A percentile compares a stretch with the other conserved stretches of the same genome.
These are phyloP conservation scores for Paraconiothyrium sp. DNA, from an alignment of 2,329 filamentous ascomycete genomes.

Conservation along the genomic window DNA sequence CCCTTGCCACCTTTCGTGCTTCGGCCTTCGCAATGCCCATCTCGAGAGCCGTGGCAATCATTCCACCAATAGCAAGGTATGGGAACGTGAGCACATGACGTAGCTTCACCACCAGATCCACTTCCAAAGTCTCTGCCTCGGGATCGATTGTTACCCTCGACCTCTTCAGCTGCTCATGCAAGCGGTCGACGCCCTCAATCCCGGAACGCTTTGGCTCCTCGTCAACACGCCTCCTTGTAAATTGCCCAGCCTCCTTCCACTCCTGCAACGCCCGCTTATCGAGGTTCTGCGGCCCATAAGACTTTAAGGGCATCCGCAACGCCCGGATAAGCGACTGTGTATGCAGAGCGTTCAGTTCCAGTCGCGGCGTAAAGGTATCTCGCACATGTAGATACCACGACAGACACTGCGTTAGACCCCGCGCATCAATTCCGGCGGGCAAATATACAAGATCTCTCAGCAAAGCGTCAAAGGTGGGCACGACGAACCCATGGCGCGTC, in stretches of 20 bases:
- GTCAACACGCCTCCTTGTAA: constrained; percentile 18
- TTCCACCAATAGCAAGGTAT: constrained; percentile 28
- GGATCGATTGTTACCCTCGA: constrained; percentile 23
- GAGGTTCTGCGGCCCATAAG: constrained; percentile 29
- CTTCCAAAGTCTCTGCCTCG: constrained; percentile 15
- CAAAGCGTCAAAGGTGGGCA: constrained; percentile 36
- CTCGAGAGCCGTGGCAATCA: constrained; percentile 27
- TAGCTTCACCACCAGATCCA: constrained; percentile 21
- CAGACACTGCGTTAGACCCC: constrained; percentile 32
- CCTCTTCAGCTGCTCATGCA: background rate
- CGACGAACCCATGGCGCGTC: constrained; percentile 9
- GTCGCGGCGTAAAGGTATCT: constrained; percentile 28
- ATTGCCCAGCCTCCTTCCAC: constrained; percentile 28
- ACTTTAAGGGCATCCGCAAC: constrained; percentile 25
- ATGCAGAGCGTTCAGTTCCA: constrained; percentile 40
- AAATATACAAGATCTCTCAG: constrained; percentile 29
- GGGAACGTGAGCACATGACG: constrained; percentile 33
- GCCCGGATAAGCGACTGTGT: constrained; percentile 34
- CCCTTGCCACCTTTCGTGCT: background rate
- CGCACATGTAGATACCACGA: constrained; percentile 31
- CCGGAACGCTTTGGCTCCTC: background rate
- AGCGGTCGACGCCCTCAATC: background rate
- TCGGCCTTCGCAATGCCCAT: constrained; percentile 33
- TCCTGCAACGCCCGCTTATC: constrained; percentile 29
- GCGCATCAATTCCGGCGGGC: constrained; percentile 31